Evolutionary conservation across 2,329 filamentous ascomycete species (phyloP).

Genomic region (Alternaria brassicae): DNA sequence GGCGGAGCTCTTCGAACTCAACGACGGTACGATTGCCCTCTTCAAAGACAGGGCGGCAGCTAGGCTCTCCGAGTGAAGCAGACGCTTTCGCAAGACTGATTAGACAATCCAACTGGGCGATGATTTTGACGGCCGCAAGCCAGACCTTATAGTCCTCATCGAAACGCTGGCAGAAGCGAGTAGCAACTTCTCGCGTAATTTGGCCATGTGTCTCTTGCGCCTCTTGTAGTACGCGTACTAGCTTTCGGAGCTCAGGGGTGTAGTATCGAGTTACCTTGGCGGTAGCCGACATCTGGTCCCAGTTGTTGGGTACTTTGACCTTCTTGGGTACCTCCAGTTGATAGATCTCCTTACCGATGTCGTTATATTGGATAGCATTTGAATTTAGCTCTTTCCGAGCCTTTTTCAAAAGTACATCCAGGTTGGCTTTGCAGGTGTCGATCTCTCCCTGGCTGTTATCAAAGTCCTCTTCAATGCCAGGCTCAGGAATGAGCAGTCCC

Average conservation of each 20-base stretch:
- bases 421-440: conserved; percentile 73
- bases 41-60: conserved; percentile 87
- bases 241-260: conserved; percentile 78
- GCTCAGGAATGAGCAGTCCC: conserved; percentile 83
- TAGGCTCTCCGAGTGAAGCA: conserved; percentile 79
- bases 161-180: conserved; percentile 84
- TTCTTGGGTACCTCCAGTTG: conserved; percentile 90
- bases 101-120: conserved; percentile 92
- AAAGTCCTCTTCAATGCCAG: conserved; percentile 89
- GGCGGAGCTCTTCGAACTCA: conserved; percentile 90
- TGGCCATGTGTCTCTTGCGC: conserved; percentile 93
- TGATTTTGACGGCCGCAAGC: conserved; percentile 87
- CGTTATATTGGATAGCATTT: conserved; percentile 63
- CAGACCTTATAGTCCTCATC: conserved; percentile 85
- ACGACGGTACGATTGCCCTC: conserved; percentile 84
- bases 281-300: conserved; percentile 97
- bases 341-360: conserved; percentile 96
- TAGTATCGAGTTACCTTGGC: conserved; percentile 92
- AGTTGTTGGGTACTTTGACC: conserved; percentile 83
- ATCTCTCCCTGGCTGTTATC: conserved; percentile 82
- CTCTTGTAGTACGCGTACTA: conserved; percentile 90
- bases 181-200: conserved; percentile 84
- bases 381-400: conserved; percentile 78
- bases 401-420: conserved; percentile 73
- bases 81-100: conserved; percentile 93